Base-by-base conservation (phyloP, 371 early-diverging fungal genomes). In the Rhizopus arrhizus region DNA sequence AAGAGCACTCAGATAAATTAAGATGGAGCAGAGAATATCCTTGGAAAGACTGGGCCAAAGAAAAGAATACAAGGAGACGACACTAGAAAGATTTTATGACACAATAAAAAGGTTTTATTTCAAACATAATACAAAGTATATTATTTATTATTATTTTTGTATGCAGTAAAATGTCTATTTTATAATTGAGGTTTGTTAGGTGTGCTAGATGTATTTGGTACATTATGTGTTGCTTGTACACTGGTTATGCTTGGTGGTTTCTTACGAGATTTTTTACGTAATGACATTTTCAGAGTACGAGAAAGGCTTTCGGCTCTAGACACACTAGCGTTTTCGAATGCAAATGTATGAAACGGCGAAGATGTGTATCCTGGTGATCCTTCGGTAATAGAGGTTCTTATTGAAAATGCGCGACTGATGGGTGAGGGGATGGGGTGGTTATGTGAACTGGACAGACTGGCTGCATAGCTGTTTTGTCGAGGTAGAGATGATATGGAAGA, bases 231-330 rank as follows among this genome's bases (percentile, higher is more conserved):
- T 38, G 40, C 13, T 38, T 46, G 46, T 16, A 46, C n/a, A 46
- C 46, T 46, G n/a, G 16, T 15, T 16, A 22, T 22, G 10, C 55
- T 57, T 32, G 50, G 52, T 5, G 70, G 57, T 46, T 68, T 70
- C 61, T 73, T 72, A 36, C 78, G 66, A 40, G 69, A 68, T 46
- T 78, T 78, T 62, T 74, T 78, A 29, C 73, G 70, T 41, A 79
- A 60, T 11, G 76, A 70, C 66, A 78, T 73, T 59, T 78, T 78
- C n/a, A 78, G 51, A 5, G 72, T 70, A 29, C 79, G 72, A 4
- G 79, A 78, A 31, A 78, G 49, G 43, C 74, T 78, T 58, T 78
- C 79, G 42, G 79, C 75, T 45, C 76, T 57, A 3, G 79, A 78
- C 47, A 68, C 60, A 8, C 68, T 58, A 11, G 68, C 64, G 12